A percentile compares a stretch with the other conserved stretches of the same genome.
Conservation (phyloP, 805 yeast genomes). For the Zygotorulaspora chibaensis region DNA sequence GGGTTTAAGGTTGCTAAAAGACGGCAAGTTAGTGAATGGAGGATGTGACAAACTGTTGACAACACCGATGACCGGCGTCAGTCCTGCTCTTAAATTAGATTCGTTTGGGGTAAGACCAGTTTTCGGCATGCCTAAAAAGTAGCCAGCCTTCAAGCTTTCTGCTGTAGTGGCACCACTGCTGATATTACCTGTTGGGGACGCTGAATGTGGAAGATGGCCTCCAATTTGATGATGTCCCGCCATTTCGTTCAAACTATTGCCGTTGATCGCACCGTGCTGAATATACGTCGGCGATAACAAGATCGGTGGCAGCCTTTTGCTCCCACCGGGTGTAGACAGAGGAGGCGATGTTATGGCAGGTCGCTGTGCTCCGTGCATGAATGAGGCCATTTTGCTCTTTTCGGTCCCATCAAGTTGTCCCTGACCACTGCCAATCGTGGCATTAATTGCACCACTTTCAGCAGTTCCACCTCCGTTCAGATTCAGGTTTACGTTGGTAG, state of each 20-base stretch:
- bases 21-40: conserved; percentile 19
- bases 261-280: conserved; percentile 7
- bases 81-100: conserved; percentile 62
- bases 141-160: conserved; percentile 17
- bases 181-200: background rate
- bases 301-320: conserved; percentile 49
- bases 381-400: conserved; percentile 6
- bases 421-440: background rate
- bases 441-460: background rate
- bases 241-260: background rate
- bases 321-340: conserved; percentile 53
- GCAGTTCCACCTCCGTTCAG: background rate
- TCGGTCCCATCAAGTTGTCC: conserved; percentile 11
- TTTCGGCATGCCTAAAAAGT: conserved; percentile 29
- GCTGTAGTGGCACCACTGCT: conserved; percentile 1
- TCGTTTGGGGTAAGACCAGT: conserved; percentile 77
- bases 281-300: conserved; percentile 18
- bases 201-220: background rate
- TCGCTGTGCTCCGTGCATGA: conserved; percentile 14
- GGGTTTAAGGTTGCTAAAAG: conserved; percentile 8
- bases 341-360: conserved; percentile 39
- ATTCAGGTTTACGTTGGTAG: background rate
- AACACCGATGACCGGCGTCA: conserved; percentile 53
- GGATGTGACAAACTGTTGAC: conserved; percentile 3
- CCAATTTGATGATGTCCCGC: conserved; percentile 1